Conservation (phyloP, 805 yeast genomes). For the Saccharomyces eubayanus region DNA sequence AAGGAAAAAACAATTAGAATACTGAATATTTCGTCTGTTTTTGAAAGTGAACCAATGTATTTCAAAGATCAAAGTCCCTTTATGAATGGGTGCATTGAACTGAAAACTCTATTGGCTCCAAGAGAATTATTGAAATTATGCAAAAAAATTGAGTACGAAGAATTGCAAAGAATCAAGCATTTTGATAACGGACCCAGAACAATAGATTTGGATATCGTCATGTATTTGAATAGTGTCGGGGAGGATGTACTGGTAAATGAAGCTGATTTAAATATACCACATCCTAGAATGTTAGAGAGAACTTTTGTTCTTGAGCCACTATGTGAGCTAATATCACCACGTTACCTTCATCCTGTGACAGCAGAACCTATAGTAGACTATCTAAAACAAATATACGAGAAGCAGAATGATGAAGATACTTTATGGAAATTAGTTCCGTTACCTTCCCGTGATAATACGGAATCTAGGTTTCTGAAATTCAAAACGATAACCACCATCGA, state of each 20-base stretch:
- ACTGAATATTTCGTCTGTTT: constrained; percentile 62
- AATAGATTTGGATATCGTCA: constrained; percentile 79
- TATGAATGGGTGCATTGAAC: constrained; percentile 70
- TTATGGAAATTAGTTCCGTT: constrained; percentile 46
- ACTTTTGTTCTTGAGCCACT: constrained; percentile 86
- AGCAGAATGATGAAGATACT: constrained; percentile 43
- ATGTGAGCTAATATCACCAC: constrained; percentile 67
- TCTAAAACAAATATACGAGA: constrained; percentile 42
- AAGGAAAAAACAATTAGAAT: constrained; percentile 39
- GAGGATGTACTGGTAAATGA: constrained; percentile 41
- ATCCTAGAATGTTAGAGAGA: constrained; percentile 78
- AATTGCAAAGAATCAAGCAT: constrained; percentile 60
- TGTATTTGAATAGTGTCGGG: constrained; percentile 39
- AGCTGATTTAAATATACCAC: constrained; percentile 67
- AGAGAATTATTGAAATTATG: constrained; percentile 49
- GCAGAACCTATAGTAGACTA: constrained; percentile 74
- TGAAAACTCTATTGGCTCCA: constrained; percentile 58
- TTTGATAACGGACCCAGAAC: constrained; percentile 88
- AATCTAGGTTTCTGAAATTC: constrained; percentile 18
- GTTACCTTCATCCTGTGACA: constrained; percentile 69
- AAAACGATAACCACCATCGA: constrained; percentile 36
- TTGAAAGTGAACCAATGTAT: constrained; percentile 91
- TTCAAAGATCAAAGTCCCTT: constrained; percentile 70
- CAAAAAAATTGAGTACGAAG: constrained; percentile 71
- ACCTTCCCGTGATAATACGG: constrained; percentile 16